Evolutionary conservation across 2,329 filamentous ascomycete genomes (phyloP).

Genomic region (Pseudopyricularia javanii): DNA sequence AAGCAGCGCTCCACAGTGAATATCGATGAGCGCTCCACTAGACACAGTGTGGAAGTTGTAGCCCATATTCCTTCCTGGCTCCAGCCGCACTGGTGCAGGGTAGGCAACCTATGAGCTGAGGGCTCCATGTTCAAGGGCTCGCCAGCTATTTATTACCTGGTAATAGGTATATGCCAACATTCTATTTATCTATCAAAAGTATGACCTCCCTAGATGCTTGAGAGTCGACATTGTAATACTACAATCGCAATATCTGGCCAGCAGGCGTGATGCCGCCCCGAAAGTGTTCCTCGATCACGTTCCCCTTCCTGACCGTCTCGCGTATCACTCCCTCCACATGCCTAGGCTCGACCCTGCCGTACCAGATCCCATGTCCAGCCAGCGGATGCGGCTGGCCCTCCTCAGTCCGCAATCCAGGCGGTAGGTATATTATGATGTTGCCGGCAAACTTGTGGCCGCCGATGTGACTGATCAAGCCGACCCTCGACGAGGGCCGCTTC

Average conservation of each 20-base stretch:
- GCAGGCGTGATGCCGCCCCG: constrained; percentile 52
- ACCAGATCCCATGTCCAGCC: constrained; percentile 67
- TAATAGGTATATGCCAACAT: too few species aligned
- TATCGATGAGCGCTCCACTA: neutral
- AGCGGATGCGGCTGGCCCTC: constrained; percentile 42
- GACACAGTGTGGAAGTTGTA: neutral
- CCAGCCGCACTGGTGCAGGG: neutral
- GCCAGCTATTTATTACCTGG: too few species aligned
- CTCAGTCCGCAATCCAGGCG: constrained; percentile 32
- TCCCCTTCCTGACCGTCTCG: constrained; percentile 57
- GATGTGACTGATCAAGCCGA: constrained; percentile 66
- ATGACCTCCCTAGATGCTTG: too few species aligned
- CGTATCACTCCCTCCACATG: constrained; percentile 65
- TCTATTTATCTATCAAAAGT: too few species aligned
- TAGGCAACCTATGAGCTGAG: neutral
- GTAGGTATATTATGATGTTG: constrained; percentile 72
- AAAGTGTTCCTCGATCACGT: constrained; percentile 58
- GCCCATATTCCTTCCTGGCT: neutral
- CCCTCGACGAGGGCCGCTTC: constrained; percentile 32
- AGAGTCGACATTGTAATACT: too few species aligned
- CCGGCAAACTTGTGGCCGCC: constrained; percentile 80
- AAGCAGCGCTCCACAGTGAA: neutral
- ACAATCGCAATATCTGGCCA: constrained; percentile 27
- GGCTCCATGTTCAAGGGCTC: too few species aligned
- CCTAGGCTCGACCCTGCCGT: constrained; percentile 62